Evolutionary conservation across 148 eudicot species (phyloP).

Genomic region (Oxyria digyna): DNA sequence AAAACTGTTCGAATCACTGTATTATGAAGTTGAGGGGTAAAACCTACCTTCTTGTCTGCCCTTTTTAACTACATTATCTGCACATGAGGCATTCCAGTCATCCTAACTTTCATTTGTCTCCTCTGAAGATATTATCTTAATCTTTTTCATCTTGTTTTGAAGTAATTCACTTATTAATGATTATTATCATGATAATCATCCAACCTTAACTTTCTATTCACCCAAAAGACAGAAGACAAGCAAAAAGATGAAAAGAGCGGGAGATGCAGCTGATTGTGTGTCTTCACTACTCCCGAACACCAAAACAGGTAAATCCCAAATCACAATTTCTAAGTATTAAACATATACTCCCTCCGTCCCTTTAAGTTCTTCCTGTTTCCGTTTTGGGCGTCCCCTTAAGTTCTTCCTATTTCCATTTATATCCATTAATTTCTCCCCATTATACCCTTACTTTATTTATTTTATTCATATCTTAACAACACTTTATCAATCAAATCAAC

Average conservation of each 20-base stretch:
- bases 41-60: slow-evolving; percentile 1
- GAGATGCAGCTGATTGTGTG: no score
- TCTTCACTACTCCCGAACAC: no score
- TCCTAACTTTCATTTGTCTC: not conserved
- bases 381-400: no score
- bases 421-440: no score
- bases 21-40: slow-evolving; percentile 1
- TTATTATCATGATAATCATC: slow-evolving; percentile 2
- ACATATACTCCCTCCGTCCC: no score
- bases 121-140: not conserved
- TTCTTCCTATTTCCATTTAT: no score
- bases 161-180: not conserved
- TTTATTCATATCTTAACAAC: no score
- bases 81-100: not conserved
- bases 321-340: no score
- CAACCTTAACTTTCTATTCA: not conserved
- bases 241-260: not conserved
- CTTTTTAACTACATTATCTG: not conserved
- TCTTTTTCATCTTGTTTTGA: not conserved
- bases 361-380: no score
- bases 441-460: no score
- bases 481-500: no score
- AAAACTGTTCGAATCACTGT: slow-evolving; percentile 4
- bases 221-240: not conserved
- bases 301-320: no score